Conservation (phyloP, 2,329 filamentous ascomycete species). For the Eurotiales sp. region DNA sequence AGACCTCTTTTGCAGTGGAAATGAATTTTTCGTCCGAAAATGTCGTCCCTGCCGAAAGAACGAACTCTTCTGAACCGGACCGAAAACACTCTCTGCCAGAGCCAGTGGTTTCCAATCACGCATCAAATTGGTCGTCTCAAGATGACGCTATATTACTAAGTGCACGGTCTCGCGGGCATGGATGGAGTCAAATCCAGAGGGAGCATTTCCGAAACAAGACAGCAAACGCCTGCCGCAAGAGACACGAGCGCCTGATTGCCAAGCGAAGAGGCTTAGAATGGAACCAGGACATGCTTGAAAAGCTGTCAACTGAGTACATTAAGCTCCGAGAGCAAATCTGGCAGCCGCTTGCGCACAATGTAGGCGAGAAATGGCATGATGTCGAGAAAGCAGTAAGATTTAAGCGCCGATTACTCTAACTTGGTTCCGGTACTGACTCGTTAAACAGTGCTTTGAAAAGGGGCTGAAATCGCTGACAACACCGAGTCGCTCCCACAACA, state of each 20-base stretch:
- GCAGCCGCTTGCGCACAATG: slow-evolving; percentile 63
- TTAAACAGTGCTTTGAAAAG: slow-evolving; percentile 22
- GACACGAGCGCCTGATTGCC: slow-evolving; percentile 80
- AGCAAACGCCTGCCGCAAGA: slow-evolving; percentile 81
- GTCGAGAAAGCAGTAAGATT: slow-evolving; percentile 77
- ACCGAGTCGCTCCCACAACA: slow-evolving; percentile 4
- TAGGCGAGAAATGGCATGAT: slow-evolving; percentile 57
- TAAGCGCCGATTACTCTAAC: not conserved
- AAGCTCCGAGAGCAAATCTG: slow-evolving; percentile 76
- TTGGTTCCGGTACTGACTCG: not conserved
- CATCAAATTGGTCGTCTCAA: slow-evolving; percentile 65
- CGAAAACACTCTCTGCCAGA: slow-evolving; percentile 4
- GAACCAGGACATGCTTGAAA: slow-evolving; percentile 71
- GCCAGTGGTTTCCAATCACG: slow-evolving; percentile 12
- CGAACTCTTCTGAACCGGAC: not conserved
- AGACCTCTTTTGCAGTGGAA: not conserved
- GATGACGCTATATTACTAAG: slow-evolving; percentile 71
- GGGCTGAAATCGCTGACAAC: slow-evolving; percentile 17
- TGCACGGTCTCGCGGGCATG: slow-evolving; percentile 70
- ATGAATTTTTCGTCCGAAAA: slow-evolving; percentile 2
- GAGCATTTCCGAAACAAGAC: slow-evolving; percentile 73
- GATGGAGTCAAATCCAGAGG: slow-evolving; percentile 77
- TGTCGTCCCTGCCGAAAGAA: slow-evolving; percentile 1
- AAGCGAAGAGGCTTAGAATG: slow-evolving; percentile 69
- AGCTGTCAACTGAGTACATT: slow-evolving; percentile 74